These are phyloP conservation scores for Candida vaughaniae DNA, from an alignment of 805 yeast species.

Conservation along the genomic window DNA sequence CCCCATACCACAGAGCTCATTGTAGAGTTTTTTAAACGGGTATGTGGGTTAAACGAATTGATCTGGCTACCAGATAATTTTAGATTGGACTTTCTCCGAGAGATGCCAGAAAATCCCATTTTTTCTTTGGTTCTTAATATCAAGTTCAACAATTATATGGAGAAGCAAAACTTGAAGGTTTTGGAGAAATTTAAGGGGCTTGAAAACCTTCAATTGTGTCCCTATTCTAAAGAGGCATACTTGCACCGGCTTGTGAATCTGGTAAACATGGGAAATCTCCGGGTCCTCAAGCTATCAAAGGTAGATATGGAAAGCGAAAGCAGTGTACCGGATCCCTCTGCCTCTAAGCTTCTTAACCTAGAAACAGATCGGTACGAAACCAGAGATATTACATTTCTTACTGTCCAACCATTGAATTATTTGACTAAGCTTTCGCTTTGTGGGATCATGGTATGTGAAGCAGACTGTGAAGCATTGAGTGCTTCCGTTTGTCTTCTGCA, in stretches of 20 bases:
- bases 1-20: conserved; percentile 25
- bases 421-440: conserved; percentile 20
- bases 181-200: conserved; percentile 26
- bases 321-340: conserved; percentile 9
- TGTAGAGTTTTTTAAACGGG: conserved; percentile 21
- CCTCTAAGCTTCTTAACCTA: conserved; percentile 17
- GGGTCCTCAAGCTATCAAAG: conserved; percentile 20
- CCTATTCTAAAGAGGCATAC: conserved; percentile 28
- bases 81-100: conserved; percentile 24
- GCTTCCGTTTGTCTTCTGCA: conserved; percentile 19
- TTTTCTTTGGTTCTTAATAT: conserved; percentile 21
- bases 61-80: conserved; percentile 34
- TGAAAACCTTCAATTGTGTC: conserved; percentile 31
- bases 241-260: conserved; percentile 18
- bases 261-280: conserved; percentile 4
- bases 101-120: conserved; percentile 17
- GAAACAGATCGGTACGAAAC: conserved; percentile 1
- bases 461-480: conserved; percentile 18
- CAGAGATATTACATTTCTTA: conserved; percentile 18
- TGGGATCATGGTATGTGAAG: conserved; percentile 20
- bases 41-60: conserved; percentile 26
- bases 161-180: conserved; percentile 2
- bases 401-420: neutral
- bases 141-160: conserved; percentile 22
- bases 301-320: conserved; percentile 16